These are phyloP conservation scores for Neoarthrinium moseri DNA, from an alignment of 2,329 filamentous ascomycete genomes.

Conservation along the genomic window DNA sequence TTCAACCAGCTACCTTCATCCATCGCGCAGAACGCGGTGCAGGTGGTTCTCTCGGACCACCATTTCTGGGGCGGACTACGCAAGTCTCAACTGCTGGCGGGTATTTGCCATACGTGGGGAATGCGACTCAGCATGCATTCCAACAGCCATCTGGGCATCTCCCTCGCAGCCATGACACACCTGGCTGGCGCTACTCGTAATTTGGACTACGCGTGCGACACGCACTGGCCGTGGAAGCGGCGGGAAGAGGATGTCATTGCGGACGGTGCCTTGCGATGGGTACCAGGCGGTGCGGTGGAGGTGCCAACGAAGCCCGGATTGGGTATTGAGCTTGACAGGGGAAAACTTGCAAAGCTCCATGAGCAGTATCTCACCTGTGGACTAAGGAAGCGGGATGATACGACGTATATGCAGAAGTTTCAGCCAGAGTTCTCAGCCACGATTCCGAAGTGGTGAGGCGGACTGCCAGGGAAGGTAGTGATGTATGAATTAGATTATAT, in stretches of 20 bases:
- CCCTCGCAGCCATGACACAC: conserved; percentile 41
- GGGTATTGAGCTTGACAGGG: conserved; percentile 36
- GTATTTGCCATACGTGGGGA: conserved; percentile 37
- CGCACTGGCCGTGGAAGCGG: conserved; percentile 44
- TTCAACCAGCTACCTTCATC: conserved; percentile 37
- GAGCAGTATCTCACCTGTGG: conserved; percentile 37
- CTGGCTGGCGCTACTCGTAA: conserved; percentile 38
- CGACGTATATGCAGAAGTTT: conserved; percentile 7
- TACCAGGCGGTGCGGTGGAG: conserved; percentile 29
- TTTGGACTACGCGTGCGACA: conserved; percentile 41
- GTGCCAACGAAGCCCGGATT: conserved; percentile 34
- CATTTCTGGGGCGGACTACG: conserved; percentile 43
- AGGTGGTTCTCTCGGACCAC: conserved; percentile 39
- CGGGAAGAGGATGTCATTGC: conserved; percentile 38
- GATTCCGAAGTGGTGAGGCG: conserved; percentile 7
- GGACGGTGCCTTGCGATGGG: conserved; percentile 35
- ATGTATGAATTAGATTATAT: no score
- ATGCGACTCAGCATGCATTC: conserved; percentile 42
- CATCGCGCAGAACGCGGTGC: conserved; percentile 36
- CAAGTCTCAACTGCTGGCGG: conserved; percentile 35
- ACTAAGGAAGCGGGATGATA: conserved; percentile 26
- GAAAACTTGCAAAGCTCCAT: conserved; percentile 32
- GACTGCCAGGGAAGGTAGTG: no score
- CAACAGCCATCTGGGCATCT: conserved; percentile 41
- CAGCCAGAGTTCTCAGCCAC: conserved; percentile 7